Base-by-base conservation (phyloP, 1,284 basidiomycete species). In the Meripilus lineatus region DNA sequence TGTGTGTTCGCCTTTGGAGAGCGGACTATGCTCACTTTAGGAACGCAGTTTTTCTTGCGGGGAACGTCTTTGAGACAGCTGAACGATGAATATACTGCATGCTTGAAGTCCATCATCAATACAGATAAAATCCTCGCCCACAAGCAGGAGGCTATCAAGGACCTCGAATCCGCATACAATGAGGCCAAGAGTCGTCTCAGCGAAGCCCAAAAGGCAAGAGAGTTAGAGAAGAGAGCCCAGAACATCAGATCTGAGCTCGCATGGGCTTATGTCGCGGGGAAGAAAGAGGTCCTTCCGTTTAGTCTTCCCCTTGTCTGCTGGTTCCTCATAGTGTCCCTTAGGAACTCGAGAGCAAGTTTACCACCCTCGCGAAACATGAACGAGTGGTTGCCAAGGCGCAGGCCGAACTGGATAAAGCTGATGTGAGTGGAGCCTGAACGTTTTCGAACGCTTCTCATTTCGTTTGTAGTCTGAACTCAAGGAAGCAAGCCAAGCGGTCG, bases 41-140 rank as follows among this genome's bases (percentile, higher is more conserved):
- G 45, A 38, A 14, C n/a, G n/a, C n/a, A 93, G 89, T 93, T 98
- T 63, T 99, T 98, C 76, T 75, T 98, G 34, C 80, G 84, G 24
- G 96, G 96, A 7, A 99, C 95, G 0, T 90, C 93, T 54, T 81
- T 99, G 21, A 81, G 82, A 26, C 88, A 94, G 57, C 81, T 99
- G 18, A 81, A 80, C 4, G 82, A 90, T 22, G 89, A 94, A 60
- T 99, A 99, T 60, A 79, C 87, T 32, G 71, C 76, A 2, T 88
- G 89, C 54, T 66, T 84, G 22, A 70, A 80, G 46, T 89, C 90
- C 57, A 82, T 90, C 53, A 72, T 71, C 15, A 76, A 78, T 51
- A 87, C 83, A 1, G 66, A 68, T 47, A 80, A 78, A 50, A 64
- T 86, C 18, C 71, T 90, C 25, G 65, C 72, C 24, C 75, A 77